Conservation (phyloP, 805 yeast genomes). For the Barnettozyma siamensis region DNA sequence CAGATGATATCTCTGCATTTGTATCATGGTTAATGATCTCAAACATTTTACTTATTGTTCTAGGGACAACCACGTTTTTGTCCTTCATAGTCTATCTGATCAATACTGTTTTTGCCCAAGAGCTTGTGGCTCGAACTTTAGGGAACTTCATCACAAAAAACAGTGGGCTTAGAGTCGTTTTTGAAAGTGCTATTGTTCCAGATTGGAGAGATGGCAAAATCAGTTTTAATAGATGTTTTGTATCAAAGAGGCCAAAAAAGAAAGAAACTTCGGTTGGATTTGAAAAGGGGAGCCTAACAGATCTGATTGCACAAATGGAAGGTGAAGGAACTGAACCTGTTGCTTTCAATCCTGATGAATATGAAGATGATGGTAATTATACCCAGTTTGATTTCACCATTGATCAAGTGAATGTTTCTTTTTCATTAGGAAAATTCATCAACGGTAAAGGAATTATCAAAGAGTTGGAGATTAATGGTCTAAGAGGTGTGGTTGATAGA, state of each 20-base stretch:
- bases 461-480: constrained; percentile 72
- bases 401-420: constrained; percentile 73
- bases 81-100: constrained; percentile 70
- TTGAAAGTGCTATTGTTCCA: constrained; percentile 92
- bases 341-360: too few species aligned
- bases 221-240: constrained; percentile 76
- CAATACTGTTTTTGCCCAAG: constrained; percentile 55
- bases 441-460: constrained; percentile 85
- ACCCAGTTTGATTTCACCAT: constrained; percentile 92
- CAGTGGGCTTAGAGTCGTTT: constrained; percentile 75
- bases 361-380: constrained; percentile 83
- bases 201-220: constrained; percentile 89
- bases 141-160: constrained; percentile 83
- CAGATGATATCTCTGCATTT: constrained; percentile 89
- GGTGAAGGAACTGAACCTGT: too few species aligned
- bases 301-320: constrained; percentile 48
- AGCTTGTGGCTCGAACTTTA: constrained; percentile 70
- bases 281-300: constrained; percentile 66
- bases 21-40: constrained; percentile 91
- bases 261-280: constrained; percentile 38
- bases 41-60: constrained; percentile 66
- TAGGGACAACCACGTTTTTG: constrained; percentile 91
- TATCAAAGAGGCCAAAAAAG: constrained; percentile 73
- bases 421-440: constrained; percentile 82
- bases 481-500: constrained; percentile 90